phyloP scores from a whole-genome alignment of 768 basidiomycete genomes.

The Trametes meyenii region DNA sequence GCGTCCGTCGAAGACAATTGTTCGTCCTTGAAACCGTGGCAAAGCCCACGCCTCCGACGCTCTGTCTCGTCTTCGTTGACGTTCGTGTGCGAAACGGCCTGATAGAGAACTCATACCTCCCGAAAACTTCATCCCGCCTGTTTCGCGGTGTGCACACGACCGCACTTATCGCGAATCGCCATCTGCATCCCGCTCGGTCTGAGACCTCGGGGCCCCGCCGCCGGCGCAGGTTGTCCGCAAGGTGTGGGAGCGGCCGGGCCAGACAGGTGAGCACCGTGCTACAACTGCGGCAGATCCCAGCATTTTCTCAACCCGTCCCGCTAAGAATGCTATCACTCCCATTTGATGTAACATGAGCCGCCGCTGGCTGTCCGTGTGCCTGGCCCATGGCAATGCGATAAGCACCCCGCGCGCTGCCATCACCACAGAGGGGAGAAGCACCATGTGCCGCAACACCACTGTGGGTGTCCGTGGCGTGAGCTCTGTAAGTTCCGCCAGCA shows the following conservation, averaged over 20 bases:
- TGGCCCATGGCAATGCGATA: slow-evolving; percentile 6
- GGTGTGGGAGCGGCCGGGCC: background rate
- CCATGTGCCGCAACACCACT: slow-evolving; percentile 21
- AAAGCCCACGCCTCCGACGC: no score
- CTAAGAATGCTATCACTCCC: slow-evolving; percentile 17
- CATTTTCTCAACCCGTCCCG: background rate
- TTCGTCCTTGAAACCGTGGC: no score
- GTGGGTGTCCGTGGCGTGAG: slow-evolving; percentile 1
- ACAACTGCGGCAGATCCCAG: background rate
- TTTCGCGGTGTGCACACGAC: no score
- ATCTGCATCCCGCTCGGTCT: background rate
- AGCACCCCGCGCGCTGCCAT: background rate
- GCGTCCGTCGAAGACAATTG: no score
- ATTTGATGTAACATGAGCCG: background rate
- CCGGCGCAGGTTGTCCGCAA: background rate
- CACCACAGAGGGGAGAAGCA: background rate
- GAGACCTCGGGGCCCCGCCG: background rate
- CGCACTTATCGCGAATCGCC: no score
- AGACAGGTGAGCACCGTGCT: background rate
- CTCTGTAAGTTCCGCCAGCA: background rate
- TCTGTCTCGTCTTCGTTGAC: no score
- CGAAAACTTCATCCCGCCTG: no score
- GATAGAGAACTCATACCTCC: no score
- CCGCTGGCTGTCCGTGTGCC: slow-evolving; percentile 13
- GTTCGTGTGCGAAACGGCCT: no score